Evolutionary conservation across 202 grass and related monocot genomes (phyloP).

Genomic region (Panicum virgatum): DNA sequence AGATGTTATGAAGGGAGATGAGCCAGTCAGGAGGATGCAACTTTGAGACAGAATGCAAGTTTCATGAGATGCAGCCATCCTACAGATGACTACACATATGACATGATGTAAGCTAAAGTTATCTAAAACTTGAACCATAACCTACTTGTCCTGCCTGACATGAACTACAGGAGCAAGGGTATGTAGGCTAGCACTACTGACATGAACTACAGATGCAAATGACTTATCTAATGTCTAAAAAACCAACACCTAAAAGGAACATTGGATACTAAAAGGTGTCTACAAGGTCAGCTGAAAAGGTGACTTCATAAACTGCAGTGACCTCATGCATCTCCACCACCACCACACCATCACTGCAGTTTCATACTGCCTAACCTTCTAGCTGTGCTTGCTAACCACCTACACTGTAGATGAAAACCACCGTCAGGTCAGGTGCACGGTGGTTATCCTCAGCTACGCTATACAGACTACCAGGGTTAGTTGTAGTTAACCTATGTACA

Average conservation of each 20-base stretch:
- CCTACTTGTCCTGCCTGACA: slow-evolving; percentile 12
- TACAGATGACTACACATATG: slow-evolving; percentile 24
- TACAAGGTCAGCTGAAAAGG: slow-evolving; percentile 48
- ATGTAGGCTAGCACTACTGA: slow-evolving; percentile 20
- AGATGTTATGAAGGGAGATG: slow-evolving; percentile 32
- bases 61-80: slow-evolving; percentile 32
- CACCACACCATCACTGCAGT: slow-evolving; percentile 32
- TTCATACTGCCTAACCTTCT: slow-evolving; percentile 24
- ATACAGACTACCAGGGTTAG: slow-evolving; percentile 45
- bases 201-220: slow-evolving; percentile 40
- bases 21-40: slow-evolving; percentile 24
- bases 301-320: slow-evolving; percentile 34
- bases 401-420: slow-evolving; percentile 34
- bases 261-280: slow-evolving; percentile 15
- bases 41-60: slow-evolving; percentile 25
- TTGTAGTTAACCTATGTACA: slow-evolving; percentile 52
- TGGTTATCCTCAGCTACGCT: slow-evolving; percentile 32
- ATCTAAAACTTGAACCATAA: slow-evolving; percentile 30
- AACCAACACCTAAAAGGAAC: slow-evolving; percentile 22
- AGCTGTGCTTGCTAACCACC: slow-evolving; percentile 41
- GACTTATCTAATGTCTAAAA: slow-evolving; percentile 30
- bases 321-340: slow-evolving; percentile 13
- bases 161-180: slow-evolving; percentile 40
- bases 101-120: slow-evolving; percentile 13
- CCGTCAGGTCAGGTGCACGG: slow-evolving; percentile 13